phyloP scores from a whole-genome alignment of 2,329 filamentous ascomycete species.

The Monosporascus sp. region DNA sequence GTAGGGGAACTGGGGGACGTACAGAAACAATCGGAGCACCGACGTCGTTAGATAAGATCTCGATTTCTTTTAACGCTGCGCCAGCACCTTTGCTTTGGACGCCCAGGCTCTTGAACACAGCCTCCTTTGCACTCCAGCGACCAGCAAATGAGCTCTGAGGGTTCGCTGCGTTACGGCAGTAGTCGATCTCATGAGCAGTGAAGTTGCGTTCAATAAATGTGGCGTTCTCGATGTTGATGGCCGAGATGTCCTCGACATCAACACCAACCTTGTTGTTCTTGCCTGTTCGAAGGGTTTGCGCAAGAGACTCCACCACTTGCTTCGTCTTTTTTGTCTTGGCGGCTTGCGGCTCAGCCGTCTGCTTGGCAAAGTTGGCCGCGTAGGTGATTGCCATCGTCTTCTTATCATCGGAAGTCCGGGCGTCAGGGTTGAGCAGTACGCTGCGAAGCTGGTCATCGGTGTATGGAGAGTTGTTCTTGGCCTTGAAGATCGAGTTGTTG shows the following conservation, averaged over 20 bases:
- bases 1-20: slow-evolving; percentile 38
- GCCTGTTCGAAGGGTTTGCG: slow-evolving; percentile 48
- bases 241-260: slow-evolving; percentile 82
- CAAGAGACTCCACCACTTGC: slow-evolving; percentile 72
- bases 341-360: slow-evolving; percentile 44
- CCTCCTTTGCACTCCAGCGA: slow-evolving; percentile 96
- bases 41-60: slow-evolving; percentile 74
- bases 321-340: slow-evolving; percentile 57
- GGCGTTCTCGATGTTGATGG: slow-evolving; percentile 88
- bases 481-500: slow-evolving; percentile 96
- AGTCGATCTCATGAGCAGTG: slow-evolving; percentile 74
- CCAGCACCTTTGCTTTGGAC: slow-evolving; percentile 83
- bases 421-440: slow-evolving; percentile 90
- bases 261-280: slow-evolving; percentile 78
- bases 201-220: slow-evolving; percentile 96
- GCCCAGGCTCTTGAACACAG: slow-evolving; percentile 94
- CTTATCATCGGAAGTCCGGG: slow-evolving; percentile 79
- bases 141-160: slow-evolving; percentile 91
- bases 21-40: slow-evolving; percentile 83
- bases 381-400: slow-evolving; percentile 78
- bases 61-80: slow-evolving; percentile 88
- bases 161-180: slow-evolving; percentile 74
- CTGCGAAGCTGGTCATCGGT: slow-evolving; percentile 78
- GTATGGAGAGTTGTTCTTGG: slow-evolving; percentile 89
- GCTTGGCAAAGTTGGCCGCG: slow-evolving; percentile 63